phyloP scores from a whole-genome alignment of 192 early-diverging fungal genomes.

The Kappamyces sp. region DNA sequence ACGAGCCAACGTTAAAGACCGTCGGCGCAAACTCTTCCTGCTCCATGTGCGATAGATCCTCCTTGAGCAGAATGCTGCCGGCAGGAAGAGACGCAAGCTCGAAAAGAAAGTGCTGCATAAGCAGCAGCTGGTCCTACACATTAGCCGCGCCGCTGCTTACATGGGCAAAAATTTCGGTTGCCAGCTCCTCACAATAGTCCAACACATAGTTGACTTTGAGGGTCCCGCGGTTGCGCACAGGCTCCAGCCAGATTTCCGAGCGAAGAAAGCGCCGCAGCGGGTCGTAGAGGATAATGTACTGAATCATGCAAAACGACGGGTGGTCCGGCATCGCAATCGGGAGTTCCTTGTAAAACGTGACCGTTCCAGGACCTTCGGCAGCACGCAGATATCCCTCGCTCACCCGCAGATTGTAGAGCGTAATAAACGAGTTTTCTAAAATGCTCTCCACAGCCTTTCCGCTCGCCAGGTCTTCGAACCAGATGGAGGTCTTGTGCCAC shows the following conservation, averaged over 20 bases:
- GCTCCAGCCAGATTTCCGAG: conserved; percentile 45
- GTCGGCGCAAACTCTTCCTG: too few species aligned
- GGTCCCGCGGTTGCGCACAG: conserved; percentile 4
- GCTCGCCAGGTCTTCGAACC: conserved; percentile 34
- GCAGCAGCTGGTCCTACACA: too few species aligned
- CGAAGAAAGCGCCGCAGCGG: conserved; percentile 18
- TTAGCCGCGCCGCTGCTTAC: too few species aligned
- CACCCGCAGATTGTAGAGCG: conserved; percentile 34
- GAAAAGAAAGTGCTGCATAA: too few species aligned
- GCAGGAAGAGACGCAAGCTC: too few species aligned
- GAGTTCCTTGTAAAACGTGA: conserved; percentile 43
- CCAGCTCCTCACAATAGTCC: too few species aligned
- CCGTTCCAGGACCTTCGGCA: conserved; percentile 25
- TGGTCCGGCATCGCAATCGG: conserved; percentile 5
- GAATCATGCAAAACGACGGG: conserved; percentile 26
- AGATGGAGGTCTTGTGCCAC: conserved; percentile 39
- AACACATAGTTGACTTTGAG: too few species aligned
- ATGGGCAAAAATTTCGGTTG: too few species aligned
- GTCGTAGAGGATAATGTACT: conserved; percentile 40
- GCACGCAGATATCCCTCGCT: conserved; percentile 39
- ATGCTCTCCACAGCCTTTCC: conserved; percentile 6
- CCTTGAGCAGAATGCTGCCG: too few species aligned
- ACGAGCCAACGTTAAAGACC: too few species aligned
- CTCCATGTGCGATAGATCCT: too few species aligned
- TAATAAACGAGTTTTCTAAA: conserved; percentile 28